Conservation (phyloP, 495 filamentous ascomycete species). For the Astrothelium subdiscretum region DNA sequence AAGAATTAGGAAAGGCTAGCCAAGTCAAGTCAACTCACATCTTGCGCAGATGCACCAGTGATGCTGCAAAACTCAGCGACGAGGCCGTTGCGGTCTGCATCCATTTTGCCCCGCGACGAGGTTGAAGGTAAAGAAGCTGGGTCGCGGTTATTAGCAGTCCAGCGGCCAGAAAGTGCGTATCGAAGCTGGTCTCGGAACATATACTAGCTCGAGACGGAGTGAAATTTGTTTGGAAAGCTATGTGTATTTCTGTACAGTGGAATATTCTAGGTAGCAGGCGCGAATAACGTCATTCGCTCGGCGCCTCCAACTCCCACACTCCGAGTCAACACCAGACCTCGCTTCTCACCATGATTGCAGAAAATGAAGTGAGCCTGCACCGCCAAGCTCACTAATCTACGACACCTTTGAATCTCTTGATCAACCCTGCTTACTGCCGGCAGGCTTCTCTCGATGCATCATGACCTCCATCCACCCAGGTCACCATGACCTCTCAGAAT, state of each 20-base stretch:
- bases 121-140: background rate
- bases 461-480: slow-evolving; percentile 38
- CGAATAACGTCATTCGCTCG: background rate
- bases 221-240: background rate
- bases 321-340: background rate
- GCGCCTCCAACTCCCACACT: background rate
- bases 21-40: slow-evolving; percentile 39
- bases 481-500: slow-evolving; percentile 59
- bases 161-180: background rate
- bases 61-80: slow-evolving; percentile 63
- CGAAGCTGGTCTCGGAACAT: background rate
- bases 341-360: background rate
- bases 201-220: background rate
- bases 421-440: slow-evolving; percentile 12
- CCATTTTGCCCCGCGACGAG: slow-evolving; percentile 28
- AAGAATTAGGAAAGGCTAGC: background rate
- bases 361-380: background rate
- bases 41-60: slow-evolving; percentile 50
- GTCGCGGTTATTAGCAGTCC: background rate
- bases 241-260: background rate
- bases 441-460: slow-evolving; percentile 6
- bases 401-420: slow-evolving; percentile 2
- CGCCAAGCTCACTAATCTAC: background rate
- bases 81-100: slow-evolving; percentile 51
- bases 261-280: background rate